These are phyloP conservation scores for Coemansia sp. DNA, from an alignment of 192 early-diverging fungal genomes.

Conservation along the genomic window DNA sequence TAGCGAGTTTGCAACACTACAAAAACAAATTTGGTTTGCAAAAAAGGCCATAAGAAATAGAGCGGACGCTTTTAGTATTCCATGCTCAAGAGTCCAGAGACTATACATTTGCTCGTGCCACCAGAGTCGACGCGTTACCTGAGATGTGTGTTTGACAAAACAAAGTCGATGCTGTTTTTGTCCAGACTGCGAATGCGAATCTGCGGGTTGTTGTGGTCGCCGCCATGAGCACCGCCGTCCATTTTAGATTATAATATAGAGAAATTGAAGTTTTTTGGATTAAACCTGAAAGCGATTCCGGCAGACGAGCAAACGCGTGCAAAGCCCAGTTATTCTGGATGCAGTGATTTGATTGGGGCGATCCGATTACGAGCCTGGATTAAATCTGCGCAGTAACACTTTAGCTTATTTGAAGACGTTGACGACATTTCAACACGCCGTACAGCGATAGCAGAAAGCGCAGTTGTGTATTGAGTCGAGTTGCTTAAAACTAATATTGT, in stretches of 20 bases:
- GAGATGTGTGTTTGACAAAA: constrained; percentile 83
- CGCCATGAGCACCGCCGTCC: constrained; percentile 17
- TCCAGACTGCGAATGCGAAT: constrained; percentile 47
- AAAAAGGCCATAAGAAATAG: neutral
- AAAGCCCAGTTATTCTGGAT: too few species aligned
- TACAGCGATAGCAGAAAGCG: too few species aligned
- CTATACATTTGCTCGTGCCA: constrained; percentile 9
- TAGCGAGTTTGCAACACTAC: constrained; percentile 85
- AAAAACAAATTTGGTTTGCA: neutral
- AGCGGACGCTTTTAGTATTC: neutral
- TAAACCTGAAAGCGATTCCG: neutral
- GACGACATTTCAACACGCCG: too few species aligned
- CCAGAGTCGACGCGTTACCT: constrained; percentile 31
- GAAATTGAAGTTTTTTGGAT: neutral
- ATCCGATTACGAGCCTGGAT: too few species aligned
- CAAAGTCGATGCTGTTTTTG: constrained; percentile 62
- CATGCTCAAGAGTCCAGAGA: neutral
- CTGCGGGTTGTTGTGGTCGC: constrained; percentile 34
- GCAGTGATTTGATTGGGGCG: neutral
- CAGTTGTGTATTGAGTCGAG: neutral
- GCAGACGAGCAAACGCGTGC: neutral
- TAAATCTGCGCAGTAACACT: too few species aligned
- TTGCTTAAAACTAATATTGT: neutral
- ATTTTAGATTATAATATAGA: neutral
- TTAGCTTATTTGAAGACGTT: too few species aligned